A percentile compares a stretch with the other conserved stretches of the same genome.
Evolutionary conservation across 2,329 filamentous ascomycete genomes (phyloP).

Genomic region (Colletotrichum destructivum): DNA sequence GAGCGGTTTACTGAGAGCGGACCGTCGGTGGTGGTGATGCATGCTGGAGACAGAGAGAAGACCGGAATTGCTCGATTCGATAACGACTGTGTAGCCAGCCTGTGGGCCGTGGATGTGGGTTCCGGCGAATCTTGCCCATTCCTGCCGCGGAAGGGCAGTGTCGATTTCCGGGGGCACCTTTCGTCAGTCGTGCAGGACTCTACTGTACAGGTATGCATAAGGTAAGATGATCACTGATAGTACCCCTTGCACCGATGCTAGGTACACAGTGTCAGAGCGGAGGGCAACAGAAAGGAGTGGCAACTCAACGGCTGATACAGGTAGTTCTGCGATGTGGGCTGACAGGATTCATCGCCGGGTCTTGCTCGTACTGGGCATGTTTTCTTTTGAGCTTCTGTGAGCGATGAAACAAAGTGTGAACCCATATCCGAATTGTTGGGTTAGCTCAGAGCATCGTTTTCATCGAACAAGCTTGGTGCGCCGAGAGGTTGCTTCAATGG

Average conservation of each 20-base stretch:
- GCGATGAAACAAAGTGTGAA: slow-evolving; percentile 2
- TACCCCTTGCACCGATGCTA: background rate
- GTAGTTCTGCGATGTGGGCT: slow-evolving; percentile 16
- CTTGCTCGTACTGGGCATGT: slow-evolving; percentile 3
- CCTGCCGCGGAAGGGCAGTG: slow-evolving; percentile 17
- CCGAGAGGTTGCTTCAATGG: slow-evolving; percentile 27
- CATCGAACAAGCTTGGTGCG: slow-evolving; percentile 32
- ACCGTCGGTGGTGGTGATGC: background rate
- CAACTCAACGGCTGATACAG: slow-evolving; percentile 17
- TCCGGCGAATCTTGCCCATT: slow-evolving; percentile 27
- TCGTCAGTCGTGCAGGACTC: slow-evolving; percentile 10
- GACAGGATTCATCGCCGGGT: slow-evolving; percentile 3
- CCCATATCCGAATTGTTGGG: background rate
- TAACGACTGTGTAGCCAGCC: background rate
- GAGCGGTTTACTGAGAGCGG: slow-evolving; percentile 19
- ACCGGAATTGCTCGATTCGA: slow-evolving; percentile 38
- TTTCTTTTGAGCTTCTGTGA: slow-evolving; percentile 20
- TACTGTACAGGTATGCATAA: no score
- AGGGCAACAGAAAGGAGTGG: slow-evolving; percentile 23
- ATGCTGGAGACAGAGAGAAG: slow-evolving; percentile 14
- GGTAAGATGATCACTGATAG: no score
- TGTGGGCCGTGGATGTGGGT: slow-evolving; percentile 4
- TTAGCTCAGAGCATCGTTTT: background rate
- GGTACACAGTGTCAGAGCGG: slow-evolving; percentile 26
- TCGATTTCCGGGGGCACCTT: slow-evolving; percentile 29